Evolutionary conservation across 148 eudicot species (phyloP), one percentile per base, ranked within the genome.

Genomic region (Mesembryanthemum crystallinum): DNA sequence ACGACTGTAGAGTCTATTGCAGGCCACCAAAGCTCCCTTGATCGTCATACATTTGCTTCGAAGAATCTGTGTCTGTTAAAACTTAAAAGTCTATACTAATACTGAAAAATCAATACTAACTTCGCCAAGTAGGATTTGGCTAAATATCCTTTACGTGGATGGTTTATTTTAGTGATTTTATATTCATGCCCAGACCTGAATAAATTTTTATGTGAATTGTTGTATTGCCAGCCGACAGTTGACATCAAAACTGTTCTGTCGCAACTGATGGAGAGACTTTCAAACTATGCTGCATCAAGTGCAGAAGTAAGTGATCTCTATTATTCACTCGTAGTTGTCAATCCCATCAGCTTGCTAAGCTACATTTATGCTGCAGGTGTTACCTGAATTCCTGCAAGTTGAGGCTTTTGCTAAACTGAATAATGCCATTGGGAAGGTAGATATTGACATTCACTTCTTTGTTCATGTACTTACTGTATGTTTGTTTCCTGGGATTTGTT

Each of bases 381-480:
- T 95, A 67, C 96, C 99, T 23, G 99, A 95, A 72, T 90, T 95
- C 72, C 84, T 95, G 75, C 97, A 90, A 89, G 99, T 92, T 76
- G 99, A 95, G 84, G 99, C 99, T 81, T 95, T 95, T 89, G 76
- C 91, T 61, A 95, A 90, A 86, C 81, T 95, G 72, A 95, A 91
- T 85, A 89, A 79, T 83, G 96, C 99, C 78, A 95, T 95, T 64
- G 96, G 97, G 73, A 95, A 92, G 97, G 99, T 95, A 87, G 47
- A 67, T 69, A 15, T 62, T 20, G 51, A 64, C 42, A 14, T 74
- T 42, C 10, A 27, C 35, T 17, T 43, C 67, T 42, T 39, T 14
- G 27, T 25, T 25, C 32, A 14, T 70, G 4, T 13, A 23, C 45
- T 30, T 24, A 30, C 21, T 69, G n/a, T 68, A 25, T 57, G 61